Evolutionary conservation across 805 yeast genomes (phyloP), one percentile per base, ranked within the genome.

Genomic region (Blastobotrys mokoenaii): DNA sequence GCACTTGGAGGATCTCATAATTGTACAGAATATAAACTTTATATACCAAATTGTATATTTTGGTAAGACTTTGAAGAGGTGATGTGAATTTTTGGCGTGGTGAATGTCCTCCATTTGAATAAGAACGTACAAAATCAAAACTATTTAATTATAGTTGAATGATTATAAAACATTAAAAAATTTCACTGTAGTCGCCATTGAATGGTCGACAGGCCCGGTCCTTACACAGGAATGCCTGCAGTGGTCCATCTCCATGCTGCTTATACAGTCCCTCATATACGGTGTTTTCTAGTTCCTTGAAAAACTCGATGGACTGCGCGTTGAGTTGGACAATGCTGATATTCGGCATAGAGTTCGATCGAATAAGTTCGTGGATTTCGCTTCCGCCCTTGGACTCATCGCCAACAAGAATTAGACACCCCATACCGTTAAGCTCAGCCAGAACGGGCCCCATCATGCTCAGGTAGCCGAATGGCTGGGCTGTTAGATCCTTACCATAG

Each of bases 1-100:
- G 64, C 11, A 60, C 77, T 6, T 82, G 89, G 89, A 73, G 72
- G 46, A 65, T 73, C 33, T 62, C 34, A 29, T 29, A 27, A 29
- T 12, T 12, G 18, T 18, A 10, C 14, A 40, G 15, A 30, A 20
- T 41, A 35, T 14, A 25, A 16, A 41, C 17, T 41, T 22, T 16
- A 27, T 12, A 6, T 34, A 29, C 17, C 17, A 35, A 17, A 37
- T n/a, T 12, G 31, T n/a, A 16, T 30, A 38, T 15, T 38, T 31
- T 38, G 18, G 33, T 9, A 34, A 34, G 14, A 33, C 17, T n/a
- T n/a, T n/a, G n/a, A n/a, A n/a, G n/a, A n/a, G n/a, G n/a, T n/a
- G n/a, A n/a, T n/a, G n/a, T n/a, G 20, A 17, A 3, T 37, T 25
- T 34, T 34, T 34, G 12, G 12, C 25, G 38, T 35, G 3, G 8